phyloP scores from a whole-genome alignment of 2,329 filamentous ascomycete species.

The Penicillium sp. region DNA sequence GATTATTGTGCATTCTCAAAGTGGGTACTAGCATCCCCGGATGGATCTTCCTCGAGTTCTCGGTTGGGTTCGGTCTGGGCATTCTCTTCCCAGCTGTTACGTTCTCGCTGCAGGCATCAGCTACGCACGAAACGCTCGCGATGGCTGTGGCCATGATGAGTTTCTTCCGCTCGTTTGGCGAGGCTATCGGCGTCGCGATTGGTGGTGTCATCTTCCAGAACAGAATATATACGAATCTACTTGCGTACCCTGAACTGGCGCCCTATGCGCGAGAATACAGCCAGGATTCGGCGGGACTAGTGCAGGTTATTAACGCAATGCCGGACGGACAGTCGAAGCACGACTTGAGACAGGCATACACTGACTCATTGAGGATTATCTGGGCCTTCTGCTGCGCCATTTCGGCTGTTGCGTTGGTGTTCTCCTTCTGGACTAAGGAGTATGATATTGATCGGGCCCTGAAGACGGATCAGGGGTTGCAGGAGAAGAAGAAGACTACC shows the following conservation, averaged over 20 bases:
- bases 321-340: constrained; percentile 37
- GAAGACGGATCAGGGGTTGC: constrained; percentile 22
- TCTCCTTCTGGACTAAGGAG: constrained; percentile 51
- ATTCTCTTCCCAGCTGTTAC: constrained; percentile 63
- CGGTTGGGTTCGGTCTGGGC: constrained; percentile 59
- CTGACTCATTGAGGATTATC: constrained; percentile 51
- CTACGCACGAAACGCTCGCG: constrained; percentile 54
- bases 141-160: constrained; percentile 62
- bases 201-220: constrained; percentile 70
- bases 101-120: constrained; percentile 61
- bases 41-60: constrained; percentile 60
- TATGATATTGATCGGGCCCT: constrained; percentile 44
- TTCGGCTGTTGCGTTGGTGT: constrained; percentile 48
- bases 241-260: constrained; percentile 46
- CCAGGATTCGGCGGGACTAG: constrained; percentile 56
- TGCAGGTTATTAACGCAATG: constrained; percentile 57
- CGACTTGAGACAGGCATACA: constrained; percentile 51
- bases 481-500: constrained; percentile 11
- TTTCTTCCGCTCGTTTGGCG: constrained; percentile 63
- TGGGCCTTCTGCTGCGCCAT: constrained; percentile 56
- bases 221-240: constrained; percentile 18
- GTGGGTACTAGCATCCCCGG: constrained; percentile 18
- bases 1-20: constrained; percentile 36
- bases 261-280: constrained; percentile 48
- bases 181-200: constrained; percentile 62